Evolutionary conservation across 2,329 filamentous ascomycete species (phyloP).

Genomic region (Colletotrichum costaricense): DNA sequence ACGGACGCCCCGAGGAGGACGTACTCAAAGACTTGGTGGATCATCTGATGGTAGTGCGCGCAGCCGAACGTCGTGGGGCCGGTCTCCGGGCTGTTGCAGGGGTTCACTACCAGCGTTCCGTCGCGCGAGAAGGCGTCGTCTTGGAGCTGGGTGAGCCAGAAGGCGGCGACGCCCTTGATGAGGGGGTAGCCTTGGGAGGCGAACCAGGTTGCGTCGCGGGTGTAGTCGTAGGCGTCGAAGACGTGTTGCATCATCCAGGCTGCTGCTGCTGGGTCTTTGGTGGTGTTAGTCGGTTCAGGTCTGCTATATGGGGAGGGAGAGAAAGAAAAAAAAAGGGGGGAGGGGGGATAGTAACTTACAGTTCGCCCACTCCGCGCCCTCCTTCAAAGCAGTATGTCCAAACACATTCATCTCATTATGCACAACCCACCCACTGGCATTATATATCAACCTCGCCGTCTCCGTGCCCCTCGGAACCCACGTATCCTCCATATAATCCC

Average conservation of each 20-base stretch:
- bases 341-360: conserved; percentile 38
- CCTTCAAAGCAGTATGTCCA: conserved; percentile 60
- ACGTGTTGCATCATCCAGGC: conserved; percentile 73
- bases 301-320: background rate
- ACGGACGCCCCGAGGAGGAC: conserved; percentile 43
- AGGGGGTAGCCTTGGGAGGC: conserved; percentile 61
- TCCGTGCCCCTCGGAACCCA: conserved; percentile 65
- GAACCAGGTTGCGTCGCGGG: conserved; percentile 59
- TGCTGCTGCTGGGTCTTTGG: conserved; percentile 54
- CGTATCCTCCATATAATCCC: conserved; percentile 63
- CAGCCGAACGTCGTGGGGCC: conserved; percentile 66
- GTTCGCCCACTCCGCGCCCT: conserved; percentile 44
- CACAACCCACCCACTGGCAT: conserved; percentile 64
- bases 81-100: conserved; percentile 69
- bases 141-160: conserved; percentile 67
- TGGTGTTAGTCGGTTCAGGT: conserved; percentile 42
- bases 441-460: conserved; percentile 65
- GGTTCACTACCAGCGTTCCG: conserved; percentile 64
- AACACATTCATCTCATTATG: conserved; percentile 71
- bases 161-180: conserved; percentile 63
- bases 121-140: conserved; percentile 61
- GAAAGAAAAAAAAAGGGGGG: too few relatives aligned
- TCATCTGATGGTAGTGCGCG: conserved; percentile 64
- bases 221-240: conserved; percentile 67
- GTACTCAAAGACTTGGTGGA: conserved; percentile 55